Base-by-base conservation (phyloP, 805 yeast genomes). In the Wickerhamomyces strasburgensis region DNA sequence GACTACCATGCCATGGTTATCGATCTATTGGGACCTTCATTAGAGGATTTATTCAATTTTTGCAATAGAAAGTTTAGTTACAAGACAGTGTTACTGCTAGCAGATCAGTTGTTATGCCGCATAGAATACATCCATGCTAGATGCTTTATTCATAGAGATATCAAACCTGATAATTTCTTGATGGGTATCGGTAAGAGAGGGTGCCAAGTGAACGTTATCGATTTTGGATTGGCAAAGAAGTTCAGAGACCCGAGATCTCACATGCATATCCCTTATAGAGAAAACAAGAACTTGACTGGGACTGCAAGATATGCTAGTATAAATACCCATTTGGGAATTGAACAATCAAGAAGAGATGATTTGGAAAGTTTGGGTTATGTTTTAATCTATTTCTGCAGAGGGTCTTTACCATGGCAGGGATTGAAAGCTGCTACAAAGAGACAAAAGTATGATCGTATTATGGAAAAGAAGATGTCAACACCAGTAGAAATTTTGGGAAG, bases 391-490 rank as follows among this genome's bases (percentile, higher is more conserved):
- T 84, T 84, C 52, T 60, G 83, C 38, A 72, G 84, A 54, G 93
- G 94, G 19, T 81, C 78, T 44, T 68, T 84, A 55, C 94, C 94
- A 31, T 84, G 94, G 94, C 94, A 84, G 62, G 94, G 94, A n/a
- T 64, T 84, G 42, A 84, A 83, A 60, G 93, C 90, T 2, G 86
- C 87, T 40, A 83, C 86, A n/a, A 84, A 84, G 57, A 84, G 84
- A 58, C 73, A 78, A 47, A 84, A 84, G 58, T 84, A 84, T 56
- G 93, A 84, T 58, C 84, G 82, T 56, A 84, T 84, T 58, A 93
- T 93, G 19, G 83, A 82, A 47, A 82, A 82, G 52, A 84, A 84
- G 58, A 80, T 81, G 54, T 69, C 80, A 13, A 78, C 88, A 2
- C 72, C 79, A 11, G 76, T 84, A 7, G 68, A 66, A 31, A 80